phyloP scores from a whole-genome alignment of 208 protist genomes.

The Leishmania turanica region DNA sequence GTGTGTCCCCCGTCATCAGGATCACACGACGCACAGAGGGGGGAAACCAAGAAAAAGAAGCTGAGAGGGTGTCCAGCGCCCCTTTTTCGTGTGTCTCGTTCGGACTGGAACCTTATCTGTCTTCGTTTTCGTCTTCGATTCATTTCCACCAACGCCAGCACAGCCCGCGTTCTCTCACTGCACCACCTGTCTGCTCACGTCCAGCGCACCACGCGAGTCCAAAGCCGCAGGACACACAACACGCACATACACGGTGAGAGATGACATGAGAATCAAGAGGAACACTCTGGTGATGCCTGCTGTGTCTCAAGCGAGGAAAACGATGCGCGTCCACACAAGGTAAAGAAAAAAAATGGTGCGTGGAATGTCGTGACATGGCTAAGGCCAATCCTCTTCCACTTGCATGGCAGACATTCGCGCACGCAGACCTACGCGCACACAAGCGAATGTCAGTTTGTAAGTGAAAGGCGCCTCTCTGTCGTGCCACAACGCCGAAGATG shows the following conservation, averaged over 20 bases:
- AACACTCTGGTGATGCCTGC: background rate
- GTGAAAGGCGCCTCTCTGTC: background rate
- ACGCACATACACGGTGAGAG: background rate
- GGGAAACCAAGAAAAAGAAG: background rate
- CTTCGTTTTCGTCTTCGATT: background rate
- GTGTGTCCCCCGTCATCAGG: background rate
- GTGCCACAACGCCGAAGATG: background rate
- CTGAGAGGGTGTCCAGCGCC: background rate
- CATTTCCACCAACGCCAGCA: background rate
- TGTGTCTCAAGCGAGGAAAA: background rate
- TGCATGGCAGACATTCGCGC: background rate
- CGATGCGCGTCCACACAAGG: background rate
- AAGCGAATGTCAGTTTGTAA: background rate
- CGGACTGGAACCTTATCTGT: background rate
- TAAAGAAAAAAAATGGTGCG: constrained; percentile 3
- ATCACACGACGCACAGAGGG: background rate
- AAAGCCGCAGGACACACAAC: background rate
- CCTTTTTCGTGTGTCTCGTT: background rate
- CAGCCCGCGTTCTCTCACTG: background rate
- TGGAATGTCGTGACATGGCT: background rate
- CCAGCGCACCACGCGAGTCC: background rate
- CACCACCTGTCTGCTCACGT: background rate
- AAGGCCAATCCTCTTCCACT: background rate
- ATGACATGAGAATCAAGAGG: background rate
- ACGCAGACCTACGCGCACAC: background rate